phyloP scores from a whole-genome alignment of 2,329 filamentous ascomycete genomes.

The Tolypocladium ovalisporum region DNA sequence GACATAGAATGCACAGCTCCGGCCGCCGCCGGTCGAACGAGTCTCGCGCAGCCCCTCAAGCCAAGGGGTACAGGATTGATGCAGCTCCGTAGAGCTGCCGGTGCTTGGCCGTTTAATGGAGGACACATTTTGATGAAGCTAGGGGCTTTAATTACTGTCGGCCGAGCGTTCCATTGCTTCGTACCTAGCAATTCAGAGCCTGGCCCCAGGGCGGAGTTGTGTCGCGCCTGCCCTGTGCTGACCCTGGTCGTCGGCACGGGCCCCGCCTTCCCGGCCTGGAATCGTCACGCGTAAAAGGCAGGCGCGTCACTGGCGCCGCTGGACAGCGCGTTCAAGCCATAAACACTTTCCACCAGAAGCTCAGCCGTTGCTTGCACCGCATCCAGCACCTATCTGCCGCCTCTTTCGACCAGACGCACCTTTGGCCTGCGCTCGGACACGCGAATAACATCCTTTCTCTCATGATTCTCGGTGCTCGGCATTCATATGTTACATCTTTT shows the following conservation, averaged over 20 bases:
- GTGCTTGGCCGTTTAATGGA: not conserved
- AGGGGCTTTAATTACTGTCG: not conserved
- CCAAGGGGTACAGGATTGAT: not conserved
- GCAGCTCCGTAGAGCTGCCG: too few relatives aligned
- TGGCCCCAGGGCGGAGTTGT: not conserved
- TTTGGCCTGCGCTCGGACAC: not conserved
- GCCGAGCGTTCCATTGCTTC: not conserved
- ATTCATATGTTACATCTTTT: not conserved
- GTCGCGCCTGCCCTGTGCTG: not conserved
- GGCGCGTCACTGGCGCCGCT: constrained; percentile 12
- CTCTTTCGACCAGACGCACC: not conserved
- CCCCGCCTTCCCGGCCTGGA: not conserved
- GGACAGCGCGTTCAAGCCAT: constrained; percentile 14
- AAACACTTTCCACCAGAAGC: constrained; percentile 7
- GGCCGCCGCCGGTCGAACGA: not conserved
- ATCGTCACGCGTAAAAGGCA: constrained; percentile 3
- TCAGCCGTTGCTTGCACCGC: not conserved
- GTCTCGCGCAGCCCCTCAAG: not conserved
- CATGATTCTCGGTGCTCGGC: not conserved
- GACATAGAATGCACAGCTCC: not conserved
- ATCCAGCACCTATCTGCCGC: not conserved
- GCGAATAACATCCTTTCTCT: not conserved
- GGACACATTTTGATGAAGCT: not conserved
- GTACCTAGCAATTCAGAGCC: too few relatives aligned
- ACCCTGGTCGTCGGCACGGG: not conserved